Percentiles rank a stretch among this genome's conserved stretches.
Conservation (phyloP, 208 protist genomes). For the Tritrichomonas foetus region DNA sequence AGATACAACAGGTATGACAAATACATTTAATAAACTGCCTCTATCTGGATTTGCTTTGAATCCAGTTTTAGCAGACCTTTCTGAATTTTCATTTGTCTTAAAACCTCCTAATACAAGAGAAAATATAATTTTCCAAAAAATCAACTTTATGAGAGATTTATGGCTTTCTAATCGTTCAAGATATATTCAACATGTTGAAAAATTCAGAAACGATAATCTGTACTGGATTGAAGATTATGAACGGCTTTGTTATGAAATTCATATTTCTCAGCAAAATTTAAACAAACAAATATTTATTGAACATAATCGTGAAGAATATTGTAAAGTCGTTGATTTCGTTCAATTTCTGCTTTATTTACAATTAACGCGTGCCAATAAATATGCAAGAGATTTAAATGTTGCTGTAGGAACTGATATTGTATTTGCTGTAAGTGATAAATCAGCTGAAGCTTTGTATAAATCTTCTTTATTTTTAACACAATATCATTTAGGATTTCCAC, state of each 20-base stretch:
- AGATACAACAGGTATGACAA: neutral
- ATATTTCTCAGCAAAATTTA: too few species aligned
- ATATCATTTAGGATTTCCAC: neutral
- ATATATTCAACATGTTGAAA: too few species aligned
- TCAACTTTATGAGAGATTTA: neutral
- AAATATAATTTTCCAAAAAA: neutral
- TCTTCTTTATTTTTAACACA: neutral
- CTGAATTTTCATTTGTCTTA: neutral
- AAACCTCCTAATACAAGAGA: too few species aligned
- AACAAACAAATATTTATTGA: too few species aligned
- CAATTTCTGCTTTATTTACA: neutral
- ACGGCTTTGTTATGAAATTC: neutral
- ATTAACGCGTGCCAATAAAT: neutral
- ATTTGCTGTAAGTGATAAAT: neutral
- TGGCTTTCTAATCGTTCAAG: neutral
- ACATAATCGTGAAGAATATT: too few species aligned
- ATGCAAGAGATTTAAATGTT: neutral
- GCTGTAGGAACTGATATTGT: neutral
- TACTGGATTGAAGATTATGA: neutral
- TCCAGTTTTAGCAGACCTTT: neutral
- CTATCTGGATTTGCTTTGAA: neutral
- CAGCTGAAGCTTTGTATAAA: neutral
- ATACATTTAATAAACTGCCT: neutral
- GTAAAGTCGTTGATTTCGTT: neutral
- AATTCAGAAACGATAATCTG: neutral